These are phyloP conservation scores for Venturiaceae sp. DNA, from an alignment of 2,329 filamentous ascomycete genomes.

Conservation along the genomic window DNA sequence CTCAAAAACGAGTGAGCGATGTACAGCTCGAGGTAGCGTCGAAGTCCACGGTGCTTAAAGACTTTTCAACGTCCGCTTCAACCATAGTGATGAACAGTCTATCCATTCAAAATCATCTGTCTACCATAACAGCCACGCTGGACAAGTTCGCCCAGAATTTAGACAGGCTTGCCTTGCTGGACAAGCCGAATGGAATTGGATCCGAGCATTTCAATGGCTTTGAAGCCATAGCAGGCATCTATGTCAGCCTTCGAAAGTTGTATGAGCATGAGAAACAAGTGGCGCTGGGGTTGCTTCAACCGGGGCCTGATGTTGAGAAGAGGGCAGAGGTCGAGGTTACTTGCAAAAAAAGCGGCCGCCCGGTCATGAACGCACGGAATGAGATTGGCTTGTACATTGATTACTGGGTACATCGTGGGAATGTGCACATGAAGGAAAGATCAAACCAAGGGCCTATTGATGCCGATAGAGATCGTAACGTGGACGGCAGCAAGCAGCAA, in stretches of 20 bases:
- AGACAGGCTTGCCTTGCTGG: constrained; percentile 56
- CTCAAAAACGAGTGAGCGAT: constrained; percentile 47
- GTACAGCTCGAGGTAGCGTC: constrained; percentile 56
- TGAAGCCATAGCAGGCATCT: constrained; percentile 66
- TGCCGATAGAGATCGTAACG: constrained; percentile 12
- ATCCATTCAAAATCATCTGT: constrained; percentile 47
- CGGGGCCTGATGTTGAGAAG: not conserved
- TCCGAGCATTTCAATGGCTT: constrained; percentile 53
- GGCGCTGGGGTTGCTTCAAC: not conserved
- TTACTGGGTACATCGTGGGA: constrained; percentile 62
- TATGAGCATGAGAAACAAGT: constrained; percentile 51
- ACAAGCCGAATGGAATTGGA: constrained; percentile 58
- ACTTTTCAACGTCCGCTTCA: constrained; percentile 51
- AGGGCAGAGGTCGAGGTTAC: constrained; percentile 21
- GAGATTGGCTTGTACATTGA: constrained; percentile 62
- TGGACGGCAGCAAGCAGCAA: constrained; percentile 16
- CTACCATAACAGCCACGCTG: constrained; percentile 57
- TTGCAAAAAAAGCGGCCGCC: constrained; percentile 60
- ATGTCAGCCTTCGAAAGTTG: constrained; percentile 58
- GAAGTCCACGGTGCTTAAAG: constrained; percentile 47
- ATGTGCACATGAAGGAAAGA: constrained; percentile 26
- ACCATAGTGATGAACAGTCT: constrained; percentile 59
- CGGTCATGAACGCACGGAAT: constrained; percentile 58
- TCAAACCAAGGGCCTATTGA: constrained; percentile 6
- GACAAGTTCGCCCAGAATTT: constrained; percentile 64